Base-by-base conservation (phyloP, 768 basidiomycete genomes). In the Leccinellum luteum region DNA sequence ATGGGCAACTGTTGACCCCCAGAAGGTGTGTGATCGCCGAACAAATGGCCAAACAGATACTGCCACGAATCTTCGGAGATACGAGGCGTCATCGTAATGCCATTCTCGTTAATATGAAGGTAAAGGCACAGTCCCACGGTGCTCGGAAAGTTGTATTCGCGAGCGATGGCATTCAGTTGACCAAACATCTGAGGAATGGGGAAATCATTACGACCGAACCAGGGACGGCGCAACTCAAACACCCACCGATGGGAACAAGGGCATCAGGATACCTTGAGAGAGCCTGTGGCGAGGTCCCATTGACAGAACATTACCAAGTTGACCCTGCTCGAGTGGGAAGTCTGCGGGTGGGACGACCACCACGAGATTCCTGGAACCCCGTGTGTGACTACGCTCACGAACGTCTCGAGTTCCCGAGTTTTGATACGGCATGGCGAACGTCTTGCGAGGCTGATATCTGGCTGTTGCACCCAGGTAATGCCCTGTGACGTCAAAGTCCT, bases 81-180 rank as follows among this genome's bases (percentile, higher is more conserved):
- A 19, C 90, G 83, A 25, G 90, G 89, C 14, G 83, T 82, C 69
- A 81, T 77, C 4, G 77, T 74, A 30, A 79, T 59, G 19, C 85
- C 85, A 45, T 75, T 76, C 51, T 89, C 85, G 19, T 76, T 76
- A 57, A 84, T 78, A 55, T 85, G 86, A 54, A 89, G 77, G 67
- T 91, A 93, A n/a, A 92, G 79, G 68, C 86, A 89, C n/a, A 93
- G 66, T 23, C 91, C 91, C 9, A 81, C 68, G 21, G 80, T 86
- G 67, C 86, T 89, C 0, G 91, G 91, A 62, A 92, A 89, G 66
- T 83, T 87, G 73, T 86, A 92, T 69, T 93, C 90, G 51, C 84
- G 82, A 4, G 90, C 89, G 59, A 94, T 91, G 10, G 89, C 87
- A 28, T 80, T 79, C 32, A 92, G 74, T 71, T 94, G 91, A 15